phyloP scores from a whole-genome alignment of 768 basidiomycete species.

The Gymnopilus junonius region DNA sequence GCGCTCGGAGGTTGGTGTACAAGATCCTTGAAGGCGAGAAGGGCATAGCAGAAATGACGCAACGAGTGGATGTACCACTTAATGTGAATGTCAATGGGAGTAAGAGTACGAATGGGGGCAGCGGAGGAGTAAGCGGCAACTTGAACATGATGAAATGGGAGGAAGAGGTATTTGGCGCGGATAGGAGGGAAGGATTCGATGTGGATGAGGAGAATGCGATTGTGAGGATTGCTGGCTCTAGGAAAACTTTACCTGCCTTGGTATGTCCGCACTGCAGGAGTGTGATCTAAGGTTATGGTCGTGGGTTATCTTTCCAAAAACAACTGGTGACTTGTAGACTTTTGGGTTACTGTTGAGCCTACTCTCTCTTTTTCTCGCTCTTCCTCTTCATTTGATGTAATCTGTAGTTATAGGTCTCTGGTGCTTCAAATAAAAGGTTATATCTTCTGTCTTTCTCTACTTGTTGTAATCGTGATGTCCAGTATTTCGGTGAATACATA shows the following conservation, averaged over 20 bases:
- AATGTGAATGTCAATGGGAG: not conserved
- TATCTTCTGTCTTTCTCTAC: no score
- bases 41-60: conserved; percentile 32
- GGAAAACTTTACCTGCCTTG: conserved; percentile 30
- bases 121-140: not conserved
- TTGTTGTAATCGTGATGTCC: no score
- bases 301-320: no score
- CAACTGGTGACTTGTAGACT: no score
- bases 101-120: not conserved
- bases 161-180: conserved; percentile 24
- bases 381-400: no score
- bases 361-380: no score
- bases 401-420: no score
- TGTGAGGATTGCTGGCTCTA: conserved; percentile 20
- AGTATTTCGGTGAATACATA: no score
- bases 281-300: conserved; percentile 36
- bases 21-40: conserved; percentile 13
- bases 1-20: conserved; percentile 54
- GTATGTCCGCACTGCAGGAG: conserved; percentile 49
- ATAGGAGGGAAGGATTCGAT: not conserved
- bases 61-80: not conserved
- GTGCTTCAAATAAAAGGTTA: no score
- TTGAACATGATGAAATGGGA: conserved; percentile 40
- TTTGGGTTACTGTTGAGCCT: no score
- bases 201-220: conserved; percentile 21